Evolutionary conservation across 2,329 filamentous ascomycete species (phyloP), one percentile per base, ranked within the genome.

Genomic region (Drechslerella coelobrocha): DNA sequence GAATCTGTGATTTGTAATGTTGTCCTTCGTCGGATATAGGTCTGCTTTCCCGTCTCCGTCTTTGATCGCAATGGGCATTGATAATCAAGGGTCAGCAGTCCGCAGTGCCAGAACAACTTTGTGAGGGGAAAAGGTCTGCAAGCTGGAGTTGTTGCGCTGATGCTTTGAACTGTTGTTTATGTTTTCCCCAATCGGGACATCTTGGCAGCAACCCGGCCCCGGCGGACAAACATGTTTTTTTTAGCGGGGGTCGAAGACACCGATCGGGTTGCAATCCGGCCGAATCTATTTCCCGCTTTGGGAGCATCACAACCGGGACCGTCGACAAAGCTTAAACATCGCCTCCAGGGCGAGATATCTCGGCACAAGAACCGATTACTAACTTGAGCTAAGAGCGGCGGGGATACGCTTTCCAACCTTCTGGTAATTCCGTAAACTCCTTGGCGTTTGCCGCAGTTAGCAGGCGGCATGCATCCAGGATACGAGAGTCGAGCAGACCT

Each of bases 121-220:
- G 4, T 10, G 17, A 39, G 34, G 4, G 4, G 4, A 2, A n/a
- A 5, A 6, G 12, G 5, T 39, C 5, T 4, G 17, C 12, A n/a
- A 10, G 12, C 34, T 14, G 34, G 21, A 45, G 23, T 47, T 52
- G 45, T 52, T 57, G 54, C 53, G 45, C 47, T 57, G 53, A 47
- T 39, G 34, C 34, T n/a, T 4, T 34, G 12, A 12, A n/a, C 19
- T 23, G 43, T 63, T 63, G 61, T 65, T 65, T 65, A 65, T 31
- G 8, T 17, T 24, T 39, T 50, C 21, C 48, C 61, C 10, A 52
- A 24, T 53, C 47, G 17, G 12, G 12, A 34, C n/a, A 17, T 45
- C 61, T 66, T 66, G 61, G 61, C 61, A 29, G 53, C 61, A 59
- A 63, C 60, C n/a, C n/a, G n/a, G n/a, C n/a, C n/a, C n/a, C n/a